Base-by-base conservation (phyloP, 2,329 filamentous ascomycete genomes). In the Leptosphaerulina australis region DNA sequence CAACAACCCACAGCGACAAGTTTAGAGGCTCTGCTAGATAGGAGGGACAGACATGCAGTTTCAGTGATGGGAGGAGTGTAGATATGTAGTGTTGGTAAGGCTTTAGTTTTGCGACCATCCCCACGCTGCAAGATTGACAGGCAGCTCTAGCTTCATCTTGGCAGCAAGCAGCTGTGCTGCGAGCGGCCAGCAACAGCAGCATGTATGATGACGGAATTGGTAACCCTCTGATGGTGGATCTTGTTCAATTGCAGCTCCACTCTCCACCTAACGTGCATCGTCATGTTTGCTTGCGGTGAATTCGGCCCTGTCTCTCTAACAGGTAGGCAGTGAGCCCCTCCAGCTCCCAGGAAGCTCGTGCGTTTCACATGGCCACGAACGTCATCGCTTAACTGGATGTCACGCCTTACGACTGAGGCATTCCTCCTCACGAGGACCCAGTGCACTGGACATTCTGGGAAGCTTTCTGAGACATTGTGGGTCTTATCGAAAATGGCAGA, bases 151-250 rank as follows among this genome's bases (percentile, higher is more conserved):
- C 47, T 44, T 25, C 24, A 18, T 25, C 37, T 45, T 46, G 41
- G 45, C 34, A 34, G 39, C 39, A 17, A 37, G n/a, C 30, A 31
- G 21, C 35, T 20, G 41, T 35, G 48, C 41, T 41, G 41, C 41
- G 30, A 43, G 41, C 36, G 36, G 48, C 35, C 30, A 35, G 35
- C 48, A 39, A 36, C 35, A 51, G 25, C 40, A 44, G 26, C 49
- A 57, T 58, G 61, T 52, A 46, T 48, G 38, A 60, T 63, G 62
- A 63, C 62, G 61, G 48, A 48, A 56, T 38, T 46, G 35, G 22
- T 36, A 18, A 30, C 46, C 25, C 37, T 46, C 15, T 20, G 26
- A 35, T 38, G 38, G 39, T 50, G 52, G 37, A 17, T 33, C 48
- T 37, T 46, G 54, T 29, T 58, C 58, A 59, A 56, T 60, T 51